Percentiles rank a stretch among this genome's conserved stretches.
These are phyloP conservation scores for Holtermannia corniformis DNA, from an alignment of 768 basidiomycete species.

Conservation along the genomic window DNA sequence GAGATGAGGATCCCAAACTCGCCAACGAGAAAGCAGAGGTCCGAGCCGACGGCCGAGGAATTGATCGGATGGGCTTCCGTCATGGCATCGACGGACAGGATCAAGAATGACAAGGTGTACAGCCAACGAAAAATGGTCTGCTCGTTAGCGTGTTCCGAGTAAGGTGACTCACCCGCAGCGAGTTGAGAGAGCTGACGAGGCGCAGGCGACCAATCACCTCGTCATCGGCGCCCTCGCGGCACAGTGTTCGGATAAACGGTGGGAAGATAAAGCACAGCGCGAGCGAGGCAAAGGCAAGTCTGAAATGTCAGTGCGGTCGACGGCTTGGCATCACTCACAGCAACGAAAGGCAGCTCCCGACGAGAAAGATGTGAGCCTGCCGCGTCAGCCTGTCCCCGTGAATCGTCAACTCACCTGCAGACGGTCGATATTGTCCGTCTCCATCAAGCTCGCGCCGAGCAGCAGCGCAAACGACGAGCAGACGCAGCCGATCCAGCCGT, in stretches of 20 bases:
- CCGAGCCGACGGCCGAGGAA: constrained; percentile 9
- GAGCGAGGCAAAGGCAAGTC: constrained; percentile 16
- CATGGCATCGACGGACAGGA: constrained; percentile 16
- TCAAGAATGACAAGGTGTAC: constrained; percentile 5
- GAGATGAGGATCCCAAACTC: constrained; percentile 13
- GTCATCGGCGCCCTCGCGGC: constrained; percentile 14
- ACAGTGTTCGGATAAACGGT: constrained; percentile 12
- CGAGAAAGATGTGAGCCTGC: constrained; percentile 17
- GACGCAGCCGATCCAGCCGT: constrained; percentile 14
- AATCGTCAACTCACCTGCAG: constrained; percentile 18
- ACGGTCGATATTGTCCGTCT: constrained; percentile 10
- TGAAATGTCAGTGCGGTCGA: background rate
- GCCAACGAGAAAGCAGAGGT: constrained; percentile 13
- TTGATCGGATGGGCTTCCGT: constrained; percentile 12
- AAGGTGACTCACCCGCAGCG: constrained; percentile 16
- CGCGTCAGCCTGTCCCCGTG: background rate
- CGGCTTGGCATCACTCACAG: constrained; percentile 10
- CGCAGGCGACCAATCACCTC: constrained; percentile 26
- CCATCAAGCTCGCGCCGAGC: constrained; percentile 17
- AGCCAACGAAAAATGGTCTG: background rate
- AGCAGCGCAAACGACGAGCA: constrained; percentile 10
- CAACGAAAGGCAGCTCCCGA: constrained; percentile 10
- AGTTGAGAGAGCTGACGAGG: constrained; percentile 25
- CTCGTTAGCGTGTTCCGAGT: constrained; percentile 7
- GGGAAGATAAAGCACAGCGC: constrained; percentile 18